Base-by-base conservation (phyloP, 2,329 filamentous ascomycete species). In the Exophiala calicioides region DNA sequence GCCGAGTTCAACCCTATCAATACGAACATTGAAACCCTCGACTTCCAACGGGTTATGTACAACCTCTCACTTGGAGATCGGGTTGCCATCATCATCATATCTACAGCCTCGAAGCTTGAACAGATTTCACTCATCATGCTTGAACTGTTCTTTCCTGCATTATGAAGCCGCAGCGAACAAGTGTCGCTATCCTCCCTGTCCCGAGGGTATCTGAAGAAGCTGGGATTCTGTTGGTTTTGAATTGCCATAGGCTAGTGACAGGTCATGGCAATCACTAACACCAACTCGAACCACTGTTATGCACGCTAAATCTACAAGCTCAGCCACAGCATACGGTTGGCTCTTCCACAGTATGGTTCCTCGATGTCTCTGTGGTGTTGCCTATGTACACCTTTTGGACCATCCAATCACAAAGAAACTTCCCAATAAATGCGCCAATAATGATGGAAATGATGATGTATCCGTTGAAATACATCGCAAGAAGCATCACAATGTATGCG, bases 361-460 rank as follows among this genome's bases (percentile, higher is more conserved):
- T 44, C 12, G 23, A 24, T 10, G 15, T 16, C 9, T 45, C 36
- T 18, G 37, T 19, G n/a, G 29, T 16, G 4, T 19, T 34, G 12
- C 41, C 44, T 13, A 53, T 15, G 3, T 49, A 50, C 86, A 84
- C 40, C 34, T 27, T 53, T 10, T 53, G 39, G 4, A 52, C 40
- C 35, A 48, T 45, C 85, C 86, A 90, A 21, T 82, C 79, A 63
- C 88, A 91, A 49, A 87, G 61, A 54, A 90, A 88, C 9, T 78
- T 75, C 12, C 88, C 88, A 4, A 90, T 46, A 55, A 81, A 88
- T 0, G 85, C 81, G 1, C 88, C 88, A 44, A 91, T 78, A 53
- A 91, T 80, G 64, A 93, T 88, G 57, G 82, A 88, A 49, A 91
- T 84, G 64, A 93, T 87, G 53, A 93, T 77, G 66, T 88, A 93